Conservation (phyloP, 129 eudicot genomes). For the Saposhnikovia divaricata region DNA sequence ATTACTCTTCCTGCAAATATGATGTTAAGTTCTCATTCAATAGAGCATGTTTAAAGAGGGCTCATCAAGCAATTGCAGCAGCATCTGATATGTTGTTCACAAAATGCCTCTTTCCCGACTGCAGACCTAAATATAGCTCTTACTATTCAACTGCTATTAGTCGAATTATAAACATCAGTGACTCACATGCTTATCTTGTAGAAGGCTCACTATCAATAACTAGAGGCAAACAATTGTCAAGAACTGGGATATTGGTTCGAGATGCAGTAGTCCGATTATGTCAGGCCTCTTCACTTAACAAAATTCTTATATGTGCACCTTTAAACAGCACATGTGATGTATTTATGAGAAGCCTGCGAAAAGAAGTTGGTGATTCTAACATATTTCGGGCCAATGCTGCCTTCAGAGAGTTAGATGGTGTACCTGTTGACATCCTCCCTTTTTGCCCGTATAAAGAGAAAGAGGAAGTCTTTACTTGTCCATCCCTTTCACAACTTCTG, state of each 20-base stretch:
- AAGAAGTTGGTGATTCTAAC: constrained; percentile 13
- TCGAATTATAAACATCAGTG: constrained; percentile 12
- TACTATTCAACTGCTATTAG: constrained; percentile 2
- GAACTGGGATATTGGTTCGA: constrained; percentile 16
- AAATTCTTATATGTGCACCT: constrained; percentile 33
- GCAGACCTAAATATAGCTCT: not conserved
- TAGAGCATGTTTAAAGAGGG: constrained; percentile 29
- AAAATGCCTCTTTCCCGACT: constrained; percentile 25
- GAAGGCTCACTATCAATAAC: constrained; percentile 19
- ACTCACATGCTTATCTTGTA: constrained; percentile 23
- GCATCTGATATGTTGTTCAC: constrained; percentile 17
- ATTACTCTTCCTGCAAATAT: constrained; percentile 18
- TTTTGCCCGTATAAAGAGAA: constrained; percentile 13
- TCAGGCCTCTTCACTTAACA: not conserved
- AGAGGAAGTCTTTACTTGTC: constrained; percentile 26
- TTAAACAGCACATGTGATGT: constrained; percentile 20
- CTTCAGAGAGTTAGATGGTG: constrained; percentile 24
- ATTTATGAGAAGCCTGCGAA: constrained; percentile 17
- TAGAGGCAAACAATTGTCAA: not conserved
- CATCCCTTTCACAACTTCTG: constrained; percentile 14
- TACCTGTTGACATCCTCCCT: constrained; percentile 20
- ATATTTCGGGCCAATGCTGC: constrained; percentile 36
- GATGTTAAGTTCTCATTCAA: constrained; percentile 33
- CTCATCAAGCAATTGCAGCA: constrained; percentile 23
- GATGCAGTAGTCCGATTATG: constrained; percentile 20